These are phyloP conservation scores for Dillenia turbinata DNA, from an alignment of 164 flowering plant genomes.

Conservation along the genomic window DNA sequence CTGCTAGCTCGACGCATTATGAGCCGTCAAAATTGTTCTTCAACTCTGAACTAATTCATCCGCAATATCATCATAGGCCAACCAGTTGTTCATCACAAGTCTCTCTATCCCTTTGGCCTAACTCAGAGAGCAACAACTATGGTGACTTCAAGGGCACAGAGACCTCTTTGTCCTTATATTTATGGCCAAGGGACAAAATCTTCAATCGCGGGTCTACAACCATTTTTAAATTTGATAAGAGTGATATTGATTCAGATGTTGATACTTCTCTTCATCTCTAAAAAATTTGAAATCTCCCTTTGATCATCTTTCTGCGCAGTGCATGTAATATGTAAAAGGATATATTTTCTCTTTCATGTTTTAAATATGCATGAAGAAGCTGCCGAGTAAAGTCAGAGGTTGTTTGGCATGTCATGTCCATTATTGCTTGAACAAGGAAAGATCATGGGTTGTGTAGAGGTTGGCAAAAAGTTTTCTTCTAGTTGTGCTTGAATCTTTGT, in stretches of 20 bases:
- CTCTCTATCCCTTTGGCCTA: conserved; percentile 25
- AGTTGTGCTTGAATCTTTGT: too few relatives aligned
- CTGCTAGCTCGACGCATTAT: conserved; percentile 3
- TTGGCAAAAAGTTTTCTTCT: too few relatives aligned
- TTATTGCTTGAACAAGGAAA: too few relatives aligned
- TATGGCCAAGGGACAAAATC: conserved; percentile 3
- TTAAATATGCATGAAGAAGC: too few relatives aligned
- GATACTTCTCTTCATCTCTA: conserved; percentile 73
- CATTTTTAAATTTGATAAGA: conserved; percentile 15
- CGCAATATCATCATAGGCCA: not conserved
- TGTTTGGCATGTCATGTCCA: too few relatives aligned
- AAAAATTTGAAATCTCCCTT: conserved; percentile 43
- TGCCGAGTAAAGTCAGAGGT: too few relatives aligned
- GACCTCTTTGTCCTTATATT: conserved; percentile 1
- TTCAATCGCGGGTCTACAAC: conserved; percentile 12
- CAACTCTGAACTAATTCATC: conserved; percentile 26
- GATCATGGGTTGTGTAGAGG: too few relatives aligned
- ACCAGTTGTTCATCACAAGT: not conserved
- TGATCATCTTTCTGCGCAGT: conserved; percentile 12
- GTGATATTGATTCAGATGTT: conserved; percentile 35
- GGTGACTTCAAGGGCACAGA: not conserved
- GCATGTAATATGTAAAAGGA: too few relatives aligned
- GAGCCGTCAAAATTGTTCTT: conserved; percentile 22
- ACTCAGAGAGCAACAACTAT: conserved; percentile 5
- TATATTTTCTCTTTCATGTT: too few relatives aligned